Percentiles rank a stretch among this genome's conserved stretches.
phyloP scores from a whole-genome alignment of 106 monocot species.

The Posidonia australis region DNA sequence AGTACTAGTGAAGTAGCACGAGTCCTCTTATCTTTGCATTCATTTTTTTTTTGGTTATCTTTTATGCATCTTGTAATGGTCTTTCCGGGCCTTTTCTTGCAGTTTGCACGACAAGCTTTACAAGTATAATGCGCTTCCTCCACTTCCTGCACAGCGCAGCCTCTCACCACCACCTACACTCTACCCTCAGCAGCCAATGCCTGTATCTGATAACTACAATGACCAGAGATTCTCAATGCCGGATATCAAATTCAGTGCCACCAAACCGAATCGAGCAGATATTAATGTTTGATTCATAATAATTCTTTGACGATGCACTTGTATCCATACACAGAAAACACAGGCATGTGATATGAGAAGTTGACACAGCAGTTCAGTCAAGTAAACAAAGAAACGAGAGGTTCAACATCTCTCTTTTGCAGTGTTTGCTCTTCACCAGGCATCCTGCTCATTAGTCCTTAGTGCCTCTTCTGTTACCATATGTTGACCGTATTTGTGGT shows the following conservation, averaged over 20 bases:
- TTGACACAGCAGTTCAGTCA: neutral
- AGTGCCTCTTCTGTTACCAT: neutral
- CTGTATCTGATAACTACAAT: slow-evolving; percentile 39
- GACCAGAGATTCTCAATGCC: slow-evolving; percentile 35
- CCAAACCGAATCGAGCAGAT: slow-evolving; percentile 48
- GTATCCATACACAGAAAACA: neutral
- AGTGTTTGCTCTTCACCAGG: too few species aligned
- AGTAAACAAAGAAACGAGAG: neutral
- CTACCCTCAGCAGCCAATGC: slow-evolving; percentile 79
- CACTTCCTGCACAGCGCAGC: slow-evolving; percentile 74
- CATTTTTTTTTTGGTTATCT: neutral
- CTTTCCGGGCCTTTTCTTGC: slow-evolving; percentile 5
- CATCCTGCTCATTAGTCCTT: neutral
- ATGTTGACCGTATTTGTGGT: neutral
- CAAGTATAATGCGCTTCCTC: slow-evolving; percentile 54
- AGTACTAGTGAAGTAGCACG: too few species aligned
- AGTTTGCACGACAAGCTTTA: slow-evolving; percentile 43
- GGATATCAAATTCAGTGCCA: slow-evolving; percentile 21
- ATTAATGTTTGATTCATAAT: slow-evolving; percentile 51
- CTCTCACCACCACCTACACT: slow-evolving; percentile 62
- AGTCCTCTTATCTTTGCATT: neutral
- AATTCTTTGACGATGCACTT: neutral
- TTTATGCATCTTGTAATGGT: neutral
- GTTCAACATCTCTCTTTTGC: neutral
- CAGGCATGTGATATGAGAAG: neutral